phyloP scores from a whole-genome alignment of 768 basidiomycete species.

The Tulasnella sp. region DNA sequence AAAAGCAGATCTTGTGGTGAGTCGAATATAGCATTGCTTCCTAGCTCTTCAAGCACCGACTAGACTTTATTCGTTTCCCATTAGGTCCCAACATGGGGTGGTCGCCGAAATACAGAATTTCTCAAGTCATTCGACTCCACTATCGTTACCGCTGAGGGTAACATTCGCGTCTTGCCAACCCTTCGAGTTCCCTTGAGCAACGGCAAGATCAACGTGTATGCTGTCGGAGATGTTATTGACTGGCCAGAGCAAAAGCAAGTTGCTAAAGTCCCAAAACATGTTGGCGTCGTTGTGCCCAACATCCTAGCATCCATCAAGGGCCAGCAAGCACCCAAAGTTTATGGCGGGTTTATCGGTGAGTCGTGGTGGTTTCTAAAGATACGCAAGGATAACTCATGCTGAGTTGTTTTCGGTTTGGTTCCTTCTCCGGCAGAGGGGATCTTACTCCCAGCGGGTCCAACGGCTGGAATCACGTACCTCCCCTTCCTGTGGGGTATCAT shows the following conservation, averaged over 20 bases:
- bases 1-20: neutral
- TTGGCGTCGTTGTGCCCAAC: conserved; percentile 18
- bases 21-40: too few species aligned
- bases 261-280: conserved; percentile 21
- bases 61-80: neutral
- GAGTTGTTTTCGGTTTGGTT: neutral
- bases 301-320: conserved; percentile 12
- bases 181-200: conserved; percentile 12
- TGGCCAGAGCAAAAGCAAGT: conserved; percentile 24
- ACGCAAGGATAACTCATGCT: neutral
- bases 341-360: conserved; percentile 11
- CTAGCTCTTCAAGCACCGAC: neutral
- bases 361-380: neutral
- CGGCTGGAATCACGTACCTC: neutral
- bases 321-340: conserved; percentile 3
- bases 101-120: neutral
- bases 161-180: conserved; percentile 6
- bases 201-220: conserved; percentile 23
- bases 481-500: conserved; percentile 22
- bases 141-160: neutral
- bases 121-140: neutral
- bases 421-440: conserved; percentile 1
- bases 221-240: conserved; percentile 24
- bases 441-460: conserved; percentile 1
- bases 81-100: neutral